A percentile compares a stretch with the other conserved stretches of the same genome.
Evolutionary conservation across 345 rosid genomes (phyloP).

Genomic region (Linum lewisii): DNA sequence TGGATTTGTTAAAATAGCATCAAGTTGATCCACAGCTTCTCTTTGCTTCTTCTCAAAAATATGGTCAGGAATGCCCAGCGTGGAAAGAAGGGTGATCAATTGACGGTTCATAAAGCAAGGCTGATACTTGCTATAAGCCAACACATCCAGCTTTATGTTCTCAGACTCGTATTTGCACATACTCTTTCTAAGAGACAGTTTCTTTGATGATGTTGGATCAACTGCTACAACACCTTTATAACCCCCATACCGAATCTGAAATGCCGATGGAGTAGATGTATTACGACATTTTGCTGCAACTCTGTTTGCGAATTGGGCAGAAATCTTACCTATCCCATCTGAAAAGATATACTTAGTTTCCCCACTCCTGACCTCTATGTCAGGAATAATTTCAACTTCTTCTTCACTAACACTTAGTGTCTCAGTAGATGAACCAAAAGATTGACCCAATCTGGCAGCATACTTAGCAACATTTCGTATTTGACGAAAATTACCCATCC

Average conservation of each 20-base stretch:
- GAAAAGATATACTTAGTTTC: slow-evolving; percentile 33
- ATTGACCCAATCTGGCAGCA: slow-evolving; percentile 62
- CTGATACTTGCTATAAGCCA: slow-evolving; percentile 50
- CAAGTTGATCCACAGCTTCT: slow-evolving; percentile 47
- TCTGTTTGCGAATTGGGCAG: slow-evolving; percentile 31
- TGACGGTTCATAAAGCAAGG: slow-evolving; percentile 62
- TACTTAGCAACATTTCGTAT: slow-evolving; percentile 60
- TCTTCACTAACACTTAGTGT: slow-evolving; percentile 32
- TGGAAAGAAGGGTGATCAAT: slow-evolving; percentile 47
- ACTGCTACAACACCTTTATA: slow-evolving; percentile 61
- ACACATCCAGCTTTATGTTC: slow-evolving; percentile 39
- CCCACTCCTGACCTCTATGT: slow-evolving; percentile 19
- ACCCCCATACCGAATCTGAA: slow-evolving; percentile 59
- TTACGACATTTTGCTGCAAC: slow-evolving; percentile 46
- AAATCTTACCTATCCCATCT: slow-evolving; percentile 65
- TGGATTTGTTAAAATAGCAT: slow-evolving; percentile 54
- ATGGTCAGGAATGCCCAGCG: slow-evolving; percentile 35
- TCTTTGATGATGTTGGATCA: slow-evolving; percentile 38
- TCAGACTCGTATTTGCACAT: slow-evolving; percentile 44
- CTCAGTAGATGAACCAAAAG: slow-evolving; percentile 58
- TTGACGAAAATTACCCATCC: slow-evolving; percentile 41
- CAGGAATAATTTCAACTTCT: slow-evolving; percentile 37
- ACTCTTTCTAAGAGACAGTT: slow-evolving; percentile 45
- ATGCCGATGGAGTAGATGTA: slow-evolving; percentile 39
- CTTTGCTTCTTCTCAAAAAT: slow-evolving; percentile 52